A percentile compares a stretch with the other conserved stretches of the same genome.
These are phyloP conservation scores for Goffeauzyma gilvescens DNA, from an alignment of 768 basidiomycete species.

Conservation along the genomic window DNA sequence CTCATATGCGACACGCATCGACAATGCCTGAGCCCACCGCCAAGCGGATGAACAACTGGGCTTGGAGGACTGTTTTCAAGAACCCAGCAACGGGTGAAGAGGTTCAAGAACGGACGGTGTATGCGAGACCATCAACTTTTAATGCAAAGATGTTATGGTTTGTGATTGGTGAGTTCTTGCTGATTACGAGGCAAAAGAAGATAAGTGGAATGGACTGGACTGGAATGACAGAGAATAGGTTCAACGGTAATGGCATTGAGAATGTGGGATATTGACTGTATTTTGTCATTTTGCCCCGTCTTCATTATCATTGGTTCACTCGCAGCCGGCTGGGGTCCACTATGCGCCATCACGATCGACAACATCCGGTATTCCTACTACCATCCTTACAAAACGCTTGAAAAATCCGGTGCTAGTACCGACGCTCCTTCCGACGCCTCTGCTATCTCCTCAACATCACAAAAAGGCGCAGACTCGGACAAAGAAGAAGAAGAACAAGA, in stretches of 20 bases:
- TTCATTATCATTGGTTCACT: background rate
- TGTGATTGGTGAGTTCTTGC: constrained; percentile 3
- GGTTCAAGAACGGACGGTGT: constrained; percentile 4
- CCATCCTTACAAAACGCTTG: too few relatives aligned
- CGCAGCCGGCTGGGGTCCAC: background rate
- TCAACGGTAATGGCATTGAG: background rate
- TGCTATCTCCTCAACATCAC: background rate
- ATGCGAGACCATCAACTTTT: constrained; percentile 5
- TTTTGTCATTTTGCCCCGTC: background rate
- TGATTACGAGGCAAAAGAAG: too few relatives aligned
- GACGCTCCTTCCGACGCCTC: too few relatives aligned
- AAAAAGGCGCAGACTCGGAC: background rate
- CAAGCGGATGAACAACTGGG: too few relatives aligned
- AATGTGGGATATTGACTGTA: background rate
- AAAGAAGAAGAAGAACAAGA: background rate
- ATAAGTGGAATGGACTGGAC: too few relatives aligned
- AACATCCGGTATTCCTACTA: too few relatives aligned
- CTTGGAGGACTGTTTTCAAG: constrained; percentile 3
- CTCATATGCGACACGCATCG: too few relatives aligned
- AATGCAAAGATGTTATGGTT: constrained; percentile 7
- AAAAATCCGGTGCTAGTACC: too few relatives aligned
- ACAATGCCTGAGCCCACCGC: too few relatives aligned
- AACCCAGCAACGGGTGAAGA: background rate
- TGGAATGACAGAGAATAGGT: background rate
- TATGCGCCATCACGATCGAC: background rate